Conservation (phyloP, 306 rosid species). For the Prunus padus region DNA sequence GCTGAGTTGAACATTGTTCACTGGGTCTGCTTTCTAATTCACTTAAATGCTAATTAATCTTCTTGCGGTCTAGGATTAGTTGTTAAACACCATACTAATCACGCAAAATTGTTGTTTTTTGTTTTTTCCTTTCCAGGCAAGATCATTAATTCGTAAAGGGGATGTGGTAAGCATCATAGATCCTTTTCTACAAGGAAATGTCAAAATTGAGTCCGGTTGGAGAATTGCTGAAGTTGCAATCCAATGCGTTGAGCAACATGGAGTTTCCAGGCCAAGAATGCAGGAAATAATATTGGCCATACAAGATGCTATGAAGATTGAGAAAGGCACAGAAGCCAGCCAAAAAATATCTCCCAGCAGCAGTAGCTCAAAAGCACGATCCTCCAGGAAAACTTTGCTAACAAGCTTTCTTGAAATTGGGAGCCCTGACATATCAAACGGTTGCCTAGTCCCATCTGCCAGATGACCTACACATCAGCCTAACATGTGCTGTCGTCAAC, state of each 20-base stretch:
- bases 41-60: neutral
- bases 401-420: slow-evolving; percentile 90
- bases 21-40: slow-evolving; percentile 57
- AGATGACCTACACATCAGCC: slow-evolving; percentile 36
- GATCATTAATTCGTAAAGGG: slow-evolving; percentile 69
- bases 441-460: slow-evolving; percentile 67
- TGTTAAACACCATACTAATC: neutral
- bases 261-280: slow-evolving; percentile 87
- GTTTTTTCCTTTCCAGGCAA: slow-evolving; percentile 73
- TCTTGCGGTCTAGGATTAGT: neutral
- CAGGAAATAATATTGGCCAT: slow-evolving; percentile 89
- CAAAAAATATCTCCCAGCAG: slow-evolving; percentile 47
- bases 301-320: slow-evolving; percentile 81
- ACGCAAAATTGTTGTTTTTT: slow-evolving; percentile 20
- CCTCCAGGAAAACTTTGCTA: slow-evolving; percentile 84
- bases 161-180: slow-evolving; percentile 81
- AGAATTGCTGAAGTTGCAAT: slow-evolving; percentile 83
- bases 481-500: slow-evolving; percentile 2
- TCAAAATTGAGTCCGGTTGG: slow-evolving; percentile 80
- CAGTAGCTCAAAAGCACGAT: slow-evolving; percentile 52
- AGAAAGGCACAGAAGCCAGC: slow-evolving; percentile 48
- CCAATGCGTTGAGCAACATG: slow-evolving; percentile 85
- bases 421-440: slow-evolving; percentile 71
- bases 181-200: slow-evolving; percentile 56
- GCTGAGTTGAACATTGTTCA: slow-evolving; percentile 91